phyloP scores from a whole-genome alignment of 768 basidiomycete species.

The Hemileccinum impolitum region DNA sequence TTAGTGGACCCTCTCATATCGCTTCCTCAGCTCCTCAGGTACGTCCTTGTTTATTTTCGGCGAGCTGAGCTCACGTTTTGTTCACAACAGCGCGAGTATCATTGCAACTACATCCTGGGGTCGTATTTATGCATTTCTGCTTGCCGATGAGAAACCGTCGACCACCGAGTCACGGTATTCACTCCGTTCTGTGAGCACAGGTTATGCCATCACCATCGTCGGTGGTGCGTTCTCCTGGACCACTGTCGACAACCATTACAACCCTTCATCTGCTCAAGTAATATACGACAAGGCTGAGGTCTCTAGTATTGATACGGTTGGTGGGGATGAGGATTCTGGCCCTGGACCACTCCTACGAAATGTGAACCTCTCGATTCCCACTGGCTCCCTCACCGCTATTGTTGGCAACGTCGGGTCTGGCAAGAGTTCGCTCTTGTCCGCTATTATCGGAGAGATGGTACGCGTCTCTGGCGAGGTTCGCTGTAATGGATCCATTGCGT shows the following conservation, averaged over 20 bases:
- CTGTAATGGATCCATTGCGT: slow-evolving; percentile 27
- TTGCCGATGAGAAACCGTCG: slow-evolving; percentile 24
- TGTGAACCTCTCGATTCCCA: slow-evolving; percentile 18
- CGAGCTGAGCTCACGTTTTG: neutral
- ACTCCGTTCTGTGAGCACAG: slow-evolving; percentile 5
- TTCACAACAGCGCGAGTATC: slow-evolving; percentile 18
- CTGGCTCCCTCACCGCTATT: slow-evolving; percentile 25
- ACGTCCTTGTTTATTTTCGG: neutral
- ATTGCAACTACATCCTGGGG: slow-evolving; percentile 27
- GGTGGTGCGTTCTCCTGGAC: slow-evolving; percentile 27
- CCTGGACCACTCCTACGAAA: slow-evolving; percentile 18
- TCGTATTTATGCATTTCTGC: slow-evolving; percentile 26
- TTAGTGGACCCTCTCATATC: slow-evolving; percentile 29
- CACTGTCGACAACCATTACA: slow-evolving; percentile 3
- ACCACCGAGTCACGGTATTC: neutral
- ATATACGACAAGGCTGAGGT: slow-evolving; percentile 4
- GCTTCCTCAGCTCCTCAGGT: slow-evolving; percentile 30
- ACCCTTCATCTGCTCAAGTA: neutral
- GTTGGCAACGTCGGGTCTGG: slow-evolving; percentile 28
- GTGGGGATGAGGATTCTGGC: slow-evolving; percentile 5
- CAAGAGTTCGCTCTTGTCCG: slow-evolving; percentile 29
- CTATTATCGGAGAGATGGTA: slow-evolving; percentile 30
- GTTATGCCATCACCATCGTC: slow-evolving; percentile 17
- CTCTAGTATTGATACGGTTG: slow-evolving; percentile 7
- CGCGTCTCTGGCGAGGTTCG: slow-evolving; percentile 23